These are phyloP conservation scores for Pseudocercospora fuligena DNA, from an alignment of 2,329 filamentous ascomycete genomes.

Conservation along the genomic window DNA sequence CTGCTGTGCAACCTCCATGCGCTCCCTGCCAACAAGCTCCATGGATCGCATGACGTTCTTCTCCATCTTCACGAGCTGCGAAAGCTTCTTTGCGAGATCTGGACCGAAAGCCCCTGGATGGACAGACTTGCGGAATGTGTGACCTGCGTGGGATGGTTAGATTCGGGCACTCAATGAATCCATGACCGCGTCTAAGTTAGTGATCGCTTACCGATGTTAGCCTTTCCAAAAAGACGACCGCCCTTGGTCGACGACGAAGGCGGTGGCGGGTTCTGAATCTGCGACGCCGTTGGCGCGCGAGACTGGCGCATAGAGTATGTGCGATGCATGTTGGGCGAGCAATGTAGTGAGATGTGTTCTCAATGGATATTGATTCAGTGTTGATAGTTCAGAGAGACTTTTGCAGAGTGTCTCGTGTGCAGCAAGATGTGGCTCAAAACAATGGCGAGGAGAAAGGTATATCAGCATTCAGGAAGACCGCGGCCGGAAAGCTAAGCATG, in stretches of 20 bases:
- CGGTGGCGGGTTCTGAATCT: slow-evolving; percentile 89
- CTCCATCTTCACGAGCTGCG: slow-evolving; percentile 99
- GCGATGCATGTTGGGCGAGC: slow-evolving; percentile 75
- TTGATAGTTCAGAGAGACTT: not conserved
- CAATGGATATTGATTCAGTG: slow-evolving; percentile 3
- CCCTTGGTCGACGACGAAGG: slow-evolving; percentile 90
- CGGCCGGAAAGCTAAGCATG: slow-evolving; percentile 1
- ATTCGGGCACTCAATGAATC: not conserved
- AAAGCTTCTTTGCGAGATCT: slow-evolving; percentile 96
- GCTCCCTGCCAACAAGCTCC: slow-evolving; percentile 91
- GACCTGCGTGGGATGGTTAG: slow-evolving; percentile 56
- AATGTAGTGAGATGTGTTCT: not conserved
- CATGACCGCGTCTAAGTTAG: not conserved
- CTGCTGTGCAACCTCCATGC: slow-evolving; percentile 99
- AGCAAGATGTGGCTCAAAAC: slow-evolving; percentile 9
- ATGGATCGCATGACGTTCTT: slow-evolving; percentile 99
- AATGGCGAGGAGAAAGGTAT: slow-evolving; percentile 6
- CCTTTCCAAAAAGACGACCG: slow-evolving; percentile 83
- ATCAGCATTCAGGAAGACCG: slow-evolving; percentile 2
- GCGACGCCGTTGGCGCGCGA: slow-evolving; percentile 91
- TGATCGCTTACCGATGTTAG: slow-evolving; percentile 70
- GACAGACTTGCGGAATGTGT: slow-evolving; percentile 73
- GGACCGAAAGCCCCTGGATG: slow-evolving; percentile 75
- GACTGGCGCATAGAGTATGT: slow-evolving; percentile 99
- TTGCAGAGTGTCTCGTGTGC: slow-evolving; percentile 3